A percentile compares a stretch with the other conserved stretches of the same genome.
Evolutionary conservation across 1,284 basidiomycete genomes (phyloP).

Genomic region (Malassezia restricta): DNA sequence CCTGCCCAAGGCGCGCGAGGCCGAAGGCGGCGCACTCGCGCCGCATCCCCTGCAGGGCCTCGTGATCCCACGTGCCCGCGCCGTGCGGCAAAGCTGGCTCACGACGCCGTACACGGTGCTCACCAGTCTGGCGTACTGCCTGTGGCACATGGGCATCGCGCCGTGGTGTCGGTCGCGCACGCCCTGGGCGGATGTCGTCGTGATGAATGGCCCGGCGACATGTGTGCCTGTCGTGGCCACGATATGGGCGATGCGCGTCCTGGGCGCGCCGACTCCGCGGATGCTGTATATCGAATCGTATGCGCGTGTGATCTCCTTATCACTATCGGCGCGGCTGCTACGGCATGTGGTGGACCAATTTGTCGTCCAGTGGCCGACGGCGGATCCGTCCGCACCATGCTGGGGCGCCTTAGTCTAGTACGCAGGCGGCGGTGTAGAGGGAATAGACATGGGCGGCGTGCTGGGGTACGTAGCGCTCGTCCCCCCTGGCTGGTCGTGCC

Average conservation of each 20-base stretch:
- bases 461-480: constrained; percentile 2
- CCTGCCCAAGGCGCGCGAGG: constrained; percentile 56
- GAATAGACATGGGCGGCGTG: constrained; percentile 3
- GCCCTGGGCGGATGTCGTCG: constrained; percentile 60
- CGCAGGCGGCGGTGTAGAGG: neutral
- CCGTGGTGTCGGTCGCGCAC: constrained; percentile 4
- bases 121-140: constrained; percentile 19
- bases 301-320: constrained; percentile 70
- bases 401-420: constrained; percentile 7
- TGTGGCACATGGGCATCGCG: constrained; percentile 21
- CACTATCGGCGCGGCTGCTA: constrained; percentile 71
- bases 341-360: constrained; percentile 68
- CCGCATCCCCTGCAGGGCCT: constrained; percentile 8
- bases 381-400: constrained; percentile 1
- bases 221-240: constrained; percentile 69
- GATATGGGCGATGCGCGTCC: constrained; percentile 62
- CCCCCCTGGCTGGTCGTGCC: neutral
- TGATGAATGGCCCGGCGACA: constrained; percentile 92
- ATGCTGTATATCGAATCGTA: constrained; percentile 89
- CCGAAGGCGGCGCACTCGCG: constrained; percentile 52
- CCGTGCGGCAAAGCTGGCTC: constrained; percentile 32
- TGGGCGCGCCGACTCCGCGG: constrained; percentile 61
- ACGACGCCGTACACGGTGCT: constrained; percentile 25
- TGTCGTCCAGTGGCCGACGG: constrained; percentile 48
- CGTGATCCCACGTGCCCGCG: constrained; percentile 66